Conservation (phyloP, 1,139 yeast genomes). For the Entelexis paramagnoliae region DNA sequence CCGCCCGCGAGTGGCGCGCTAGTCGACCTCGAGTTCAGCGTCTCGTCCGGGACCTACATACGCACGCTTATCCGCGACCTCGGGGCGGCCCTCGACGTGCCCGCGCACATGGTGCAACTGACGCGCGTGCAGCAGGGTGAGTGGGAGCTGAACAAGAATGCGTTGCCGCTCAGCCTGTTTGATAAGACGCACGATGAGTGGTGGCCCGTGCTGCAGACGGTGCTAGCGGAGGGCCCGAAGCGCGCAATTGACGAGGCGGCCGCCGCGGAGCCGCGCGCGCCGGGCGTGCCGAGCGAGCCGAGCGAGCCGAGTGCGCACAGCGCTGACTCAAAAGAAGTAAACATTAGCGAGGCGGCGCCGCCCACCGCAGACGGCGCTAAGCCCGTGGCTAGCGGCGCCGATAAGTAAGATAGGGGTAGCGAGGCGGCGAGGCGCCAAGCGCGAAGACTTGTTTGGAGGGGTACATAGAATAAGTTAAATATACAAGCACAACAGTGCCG, state of each 20-base stretch:
- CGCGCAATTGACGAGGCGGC: conserved; percentile 7
- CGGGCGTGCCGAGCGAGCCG: too few relatives aligned
- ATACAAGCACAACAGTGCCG: background rate
- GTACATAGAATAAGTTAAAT: background rate
- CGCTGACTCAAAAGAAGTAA: background rate
- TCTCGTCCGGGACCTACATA: conserved; percentile 92
- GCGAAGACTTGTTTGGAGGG: too few relatives aligned
- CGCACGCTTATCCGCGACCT: conserved; percentile 82
- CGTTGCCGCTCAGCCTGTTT: conserved; percentile 57
- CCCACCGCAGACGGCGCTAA: background rate
- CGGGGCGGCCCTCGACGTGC: conserved; percentile 68
- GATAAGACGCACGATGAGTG: conserved; percentile 51
- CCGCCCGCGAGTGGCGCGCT: conserved; percentile 26
- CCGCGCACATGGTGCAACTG: conserved; percentile 83
- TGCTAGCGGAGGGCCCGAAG: conserved; percentile 26
- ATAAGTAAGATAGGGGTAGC: too few relatives aligned
- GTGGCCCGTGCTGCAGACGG: conserved; percentile 31
- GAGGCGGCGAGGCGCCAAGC: too few relatives aligned
- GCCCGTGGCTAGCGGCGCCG: background rate
- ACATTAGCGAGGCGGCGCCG: background rate
- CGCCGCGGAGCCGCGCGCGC: too few relatives aligned
- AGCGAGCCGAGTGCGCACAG: background rate
- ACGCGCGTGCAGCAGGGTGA: conserved; percentile 67
- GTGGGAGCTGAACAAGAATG: conserved; percentile 67
- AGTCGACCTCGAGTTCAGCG: conserved; percentile 63